Percentiles rank a stretch among this genome's conserved stretches.
Conservation (phyloP, 768 basidiomycete genomes). For the Mycena epipterygia region DNA sequence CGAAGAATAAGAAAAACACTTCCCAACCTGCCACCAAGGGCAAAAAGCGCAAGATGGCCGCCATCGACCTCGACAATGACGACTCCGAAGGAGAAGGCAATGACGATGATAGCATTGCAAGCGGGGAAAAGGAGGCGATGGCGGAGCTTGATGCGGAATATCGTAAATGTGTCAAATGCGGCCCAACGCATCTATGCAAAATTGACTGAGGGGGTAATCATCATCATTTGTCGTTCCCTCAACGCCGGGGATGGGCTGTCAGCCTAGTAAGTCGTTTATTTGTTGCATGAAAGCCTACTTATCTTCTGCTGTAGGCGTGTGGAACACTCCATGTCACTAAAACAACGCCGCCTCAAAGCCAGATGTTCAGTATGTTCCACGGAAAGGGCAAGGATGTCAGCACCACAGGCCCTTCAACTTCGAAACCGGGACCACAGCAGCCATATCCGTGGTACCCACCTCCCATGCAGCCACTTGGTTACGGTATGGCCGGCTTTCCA, state of each 20-base stretch:
- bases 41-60: background rate
- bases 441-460: background rate
- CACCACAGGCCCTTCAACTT: background rate
- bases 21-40: background rate
- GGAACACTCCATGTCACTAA: background rate
- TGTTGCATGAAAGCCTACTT: background rate
- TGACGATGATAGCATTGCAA: background rate
- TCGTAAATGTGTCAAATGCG: slow-evolving; percentile 7
- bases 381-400: background rate
- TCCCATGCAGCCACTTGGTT: background rate
- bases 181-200: slow-evolving; percentile 14
- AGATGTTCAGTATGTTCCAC: slow-evolving; percentile 12
- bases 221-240: slow-evolving; percentile 2
- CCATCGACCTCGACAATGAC: slow-evolving; percentile 20
- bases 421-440: background rate
- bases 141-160: background rate
- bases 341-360: background rate
- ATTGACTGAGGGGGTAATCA: slow-evolving; percentile 9
- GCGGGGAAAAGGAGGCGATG: background rate
- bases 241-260: slow-evolving; percentile 11
- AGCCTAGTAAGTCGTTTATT: slow-evolving; percentile 2
- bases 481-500: background rate
- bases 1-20: slow-evolving; percentile 2
- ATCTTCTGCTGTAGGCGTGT: background rate
- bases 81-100: slow-evolving; percentile 11